Evolutionary conservation across 2,329 filamentous ascomycete species (phyloP), one percentile per base, ranked within the genome.

Genomic region (Camillea tinctor): DNA sequence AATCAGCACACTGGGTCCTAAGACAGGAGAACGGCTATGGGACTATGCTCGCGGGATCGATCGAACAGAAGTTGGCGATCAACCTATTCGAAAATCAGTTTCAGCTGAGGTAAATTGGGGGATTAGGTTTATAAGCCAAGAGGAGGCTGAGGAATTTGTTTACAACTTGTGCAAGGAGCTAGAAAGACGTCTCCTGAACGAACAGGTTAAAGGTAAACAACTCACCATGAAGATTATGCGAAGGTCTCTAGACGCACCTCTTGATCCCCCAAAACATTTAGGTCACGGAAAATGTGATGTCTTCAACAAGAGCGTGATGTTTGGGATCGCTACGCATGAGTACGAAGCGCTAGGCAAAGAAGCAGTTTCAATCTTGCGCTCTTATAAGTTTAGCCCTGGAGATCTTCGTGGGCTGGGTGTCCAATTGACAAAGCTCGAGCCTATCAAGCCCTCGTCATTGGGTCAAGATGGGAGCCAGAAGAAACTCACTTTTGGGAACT

Each of bases 21-120:
- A 97, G 76, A 99, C 93, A 0, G 93, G 94, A 3, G 90, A 92
- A 67, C 97, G 90, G 73, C 81, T 99, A 0, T 94, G 89, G 83
- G 92, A 97, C 55, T 98, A 96, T 74, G 84, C 94, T 21, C 86
- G 92, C 5, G 95, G 95, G 2, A 92, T 98, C 54, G 95, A 99
- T 75, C 84, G 82, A 54, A 82, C 87, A 1, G 92, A 97, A 73
- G 92, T 98, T 5, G 94, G 93, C 30, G 90, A 94, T 59, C 90
- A 96, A 70, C 86, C 89, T 0, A 81, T 92, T 17, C 88, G 95
- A 57, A 99, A 98, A 72, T 98, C 94, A 0, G 92, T 99, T 0
- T 98, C 95, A 1, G 94, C 94, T 1, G 95, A 99, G 73, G 92
- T 99, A 63, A 99, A 95, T 69, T 99, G 95, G 95, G 95, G 96